Base-by-base conservation (phyloP, 331 rosid species). In the Stylosanthes scabra region DNA sequence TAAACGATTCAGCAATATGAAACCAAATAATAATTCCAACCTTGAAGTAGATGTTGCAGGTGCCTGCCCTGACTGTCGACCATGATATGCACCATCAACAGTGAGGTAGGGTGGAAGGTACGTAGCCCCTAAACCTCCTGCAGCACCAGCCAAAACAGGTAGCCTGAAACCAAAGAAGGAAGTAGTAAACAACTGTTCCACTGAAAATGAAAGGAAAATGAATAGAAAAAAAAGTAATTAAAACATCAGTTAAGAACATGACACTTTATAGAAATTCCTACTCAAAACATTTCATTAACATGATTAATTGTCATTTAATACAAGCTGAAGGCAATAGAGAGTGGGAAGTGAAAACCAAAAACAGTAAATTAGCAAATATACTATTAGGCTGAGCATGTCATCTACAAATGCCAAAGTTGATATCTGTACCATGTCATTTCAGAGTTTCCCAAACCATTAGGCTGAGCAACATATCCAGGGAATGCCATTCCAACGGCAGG, bases 401-500 rank as follows among this genome's bases (percentile, higher is more conserved):
- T 31, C 34, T 7, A 29, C 52, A 76, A 70, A 46, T 31, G 25
- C 29, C 66, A 6, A 39, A 62, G 44, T 27, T 41, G 40, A 74
- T 39, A 61, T 60, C 15, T 29, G n/a, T 83, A 94, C 99, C 99
- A 94, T 64, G 96, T 83, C 99, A 89, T 91, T 88, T 95, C 99
- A 59, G 99, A 88, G 68, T 83, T 94, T 83, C 96, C 97, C 71
- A 86, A 65, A 72, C 97, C 96, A 81, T 93, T 95, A 39, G 96
- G 87, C 75, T 91, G 88, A 74, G 86, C 88, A 81, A 94, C 99
- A 80, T 94, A 94, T 73, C 99, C 99, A 51, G 99, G 99, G 75
- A 89, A 91, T 20, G 99, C 99, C 99, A 94, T 94, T 74, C 99
- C 99, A 68, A 94, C 99, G 49, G 99, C 97, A 59, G 99, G 99